Conservation (phyloP, 768 basidiomycete genomes). For the Termitomyces sp. region DNA sequence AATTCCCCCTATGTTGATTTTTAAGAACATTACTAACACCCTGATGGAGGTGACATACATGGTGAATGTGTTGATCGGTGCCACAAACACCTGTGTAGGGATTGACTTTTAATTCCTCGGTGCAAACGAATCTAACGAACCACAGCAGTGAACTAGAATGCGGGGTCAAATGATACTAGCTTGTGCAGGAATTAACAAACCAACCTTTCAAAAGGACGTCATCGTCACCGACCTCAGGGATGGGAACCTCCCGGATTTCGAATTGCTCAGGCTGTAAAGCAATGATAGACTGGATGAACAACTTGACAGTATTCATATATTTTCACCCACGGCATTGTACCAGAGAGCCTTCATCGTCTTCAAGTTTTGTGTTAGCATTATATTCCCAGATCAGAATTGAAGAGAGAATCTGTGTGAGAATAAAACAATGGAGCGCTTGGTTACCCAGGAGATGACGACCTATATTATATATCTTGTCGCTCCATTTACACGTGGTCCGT, state of each 20-base stretch:
- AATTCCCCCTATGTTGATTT: constrained; percentile 39
- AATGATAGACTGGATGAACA: constrained; percentile 2
- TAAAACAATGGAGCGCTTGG: neutral
- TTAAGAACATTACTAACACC: neutral
- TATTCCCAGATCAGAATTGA: neutral
- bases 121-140: constrained; percentile 18
- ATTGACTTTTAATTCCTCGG: neutral
- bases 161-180: constrained; percentile 4
- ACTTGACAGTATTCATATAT: neutral
- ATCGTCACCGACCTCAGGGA: constrained; percentile 59
- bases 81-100: constrained; percentile 41
- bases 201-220: constrained; percentile 71
- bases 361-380: constrained; percentile 33
- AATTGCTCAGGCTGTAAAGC: constrained; percentile 57
- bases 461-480: neutral
- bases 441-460: neutral
- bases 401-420: neutral
- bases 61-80: constrained; percentile 60
- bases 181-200: neutral
- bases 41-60: constrained; percentile 25
- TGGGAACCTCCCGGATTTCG: constrained; percentile 59
- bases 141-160: constrained; percentile 34
- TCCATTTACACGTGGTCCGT: constrained; percentile 8
- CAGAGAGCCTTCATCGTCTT: constrained; percentile 63
- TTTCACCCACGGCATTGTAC: constrained; percentile 47